Evolutionary conservation across 2,329 filamentous ascomycete genomes (phyloP).

Genomic region (Fusarium pseudoanthophilum): DNA sequence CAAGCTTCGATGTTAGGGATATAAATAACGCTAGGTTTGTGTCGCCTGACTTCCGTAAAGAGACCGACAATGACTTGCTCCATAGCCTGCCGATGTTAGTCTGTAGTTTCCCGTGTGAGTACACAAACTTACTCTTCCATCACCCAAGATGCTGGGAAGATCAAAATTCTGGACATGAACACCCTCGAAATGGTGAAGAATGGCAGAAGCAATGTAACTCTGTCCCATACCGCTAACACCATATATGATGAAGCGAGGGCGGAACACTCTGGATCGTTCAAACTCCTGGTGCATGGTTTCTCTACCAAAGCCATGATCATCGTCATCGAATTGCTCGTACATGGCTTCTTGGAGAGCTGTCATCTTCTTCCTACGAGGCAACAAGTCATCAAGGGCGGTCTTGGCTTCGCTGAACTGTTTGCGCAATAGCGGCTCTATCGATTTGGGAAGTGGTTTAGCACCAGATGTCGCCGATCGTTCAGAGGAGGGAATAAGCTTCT

Average conservation of each 20-base stretch:
- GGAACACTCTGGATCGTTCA: slow-evolving; percentile 86
- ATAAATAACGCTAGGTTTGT: slow-evolving; percentile 96
- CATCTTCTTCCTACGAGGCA: slow-evolving; percentile 86
- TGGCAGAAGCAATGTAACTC: slow-evolving; percentile 83
- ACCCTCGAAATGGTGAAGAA: slow-evolving; percentile 91
- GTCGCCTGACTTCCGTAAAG: slow-evolving; percentile 91
- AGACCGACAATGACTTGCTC: slow-evolving; percentile 91
- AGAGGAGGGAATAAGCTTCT: slow-evolving; percentile 95
- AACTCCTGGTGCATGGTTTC: slow-evolving; percentile 83
- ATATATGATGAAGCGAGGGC: slow-evolving; percentile 84
- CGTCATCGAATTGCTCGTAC: slow-evolving; percentile 85
- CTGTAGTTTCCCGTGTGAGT: neutral
- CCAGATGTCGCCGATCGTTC: slow-evolving; percentile 88
- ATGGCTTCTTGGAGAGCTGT: slow-evolving; percentile 95
- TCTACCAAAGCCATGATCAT: slow-evolving; percentile 84
- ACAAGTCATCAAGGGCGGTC: slow-evolving; percentile 74
- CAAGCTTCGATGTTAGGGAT: slow-evolving; percentile 91
- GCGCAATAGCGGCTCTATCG: slow-evolving; percentile 83
- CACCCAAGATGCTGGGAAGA: slow-evolving; percentile 84
- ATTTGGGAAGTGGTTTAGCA: slow-evolving; percentile 81
- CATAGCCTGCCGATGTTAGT: slow-evolving; percentile 62
- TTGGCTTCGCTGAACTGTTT: slow-evolving; percentile 77
- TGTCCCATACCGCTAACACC: slow-evolving; percentile 94
- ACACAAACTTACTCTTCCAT: slow-evolving; percentile 72
- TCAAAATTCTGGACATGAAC: slow-evolving; percentile 96